Evolutionary conservation across 1,284 basidiomycete species (phyloP).

Genomic region (Paramarasmius palmivorus): DNA sequence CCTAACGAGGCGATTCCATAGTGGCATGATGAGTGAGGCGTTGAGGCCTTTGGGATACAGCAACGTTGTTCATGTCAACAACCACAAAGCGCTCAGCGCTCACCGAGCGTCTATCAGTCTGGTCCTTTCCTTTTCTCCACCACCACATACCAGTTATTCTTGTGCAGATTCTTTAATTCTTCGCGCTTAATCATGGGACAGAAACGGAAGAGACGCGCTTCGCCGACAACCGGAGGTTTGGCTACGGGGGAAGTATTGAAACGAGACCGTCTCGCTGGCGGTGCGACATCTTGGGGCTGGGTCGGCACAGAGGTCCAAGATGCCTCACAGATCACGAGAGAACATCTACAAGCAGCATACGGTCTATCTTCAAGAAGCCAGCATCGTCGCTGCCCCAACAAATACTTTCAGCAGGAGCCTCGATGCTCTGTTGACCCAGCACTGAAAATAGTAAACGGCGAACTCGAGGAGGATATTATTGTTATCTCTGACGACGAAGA

Average conservation of each 20-base stretch:
- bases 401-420: slow-evolving; percentile 35
- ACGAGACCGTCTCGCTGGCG: slow-evolving; percentile 48
- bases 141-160: not conserved
- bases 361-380: slow-evolving; percentile 56
- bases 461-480: slow-evolving; percentile 61
- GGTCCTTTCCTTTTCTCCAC: slow-evolving; percentile 10
- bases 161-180: slow-evolving; percentile 16
- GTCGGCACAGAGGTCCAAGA: slow-evolving; percentile 64
- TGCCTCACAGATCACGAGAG: slow-evolving; percentile 57
- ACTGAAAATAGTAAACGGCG: slow-evolving; percentile 28
- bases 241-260: slow-evolving; percentile 61
- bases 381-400: slow-evolving; percentile 55
- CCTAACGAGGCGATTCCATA: not conserved
- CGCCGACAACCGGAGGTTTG: slow-evolving; percentile 50
- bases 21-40: not conserved
- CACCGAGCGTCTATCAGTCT: slow-evolving; percentile 9
- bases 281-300: slow-evolving; percentile 71
- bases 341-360: slow-evolving; percentile 67
- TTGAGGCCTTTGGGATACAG: too few species aligned
- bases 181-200: slow-evolving; percentile 43
- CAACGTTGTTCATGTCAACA: too few species aligned
- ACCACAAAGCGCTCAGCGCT: too few species aligned
- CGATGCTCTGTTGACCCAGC: not conserved
- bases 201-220: slow-evolving; percentile 62
- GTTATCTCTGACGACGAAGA: slow-evolving; percentile 68